Evolutionary conservation across 2,329 filamentous ascomycete species (phyloP).

Genomic region (Colletotrichum brevisporum): DNA sequence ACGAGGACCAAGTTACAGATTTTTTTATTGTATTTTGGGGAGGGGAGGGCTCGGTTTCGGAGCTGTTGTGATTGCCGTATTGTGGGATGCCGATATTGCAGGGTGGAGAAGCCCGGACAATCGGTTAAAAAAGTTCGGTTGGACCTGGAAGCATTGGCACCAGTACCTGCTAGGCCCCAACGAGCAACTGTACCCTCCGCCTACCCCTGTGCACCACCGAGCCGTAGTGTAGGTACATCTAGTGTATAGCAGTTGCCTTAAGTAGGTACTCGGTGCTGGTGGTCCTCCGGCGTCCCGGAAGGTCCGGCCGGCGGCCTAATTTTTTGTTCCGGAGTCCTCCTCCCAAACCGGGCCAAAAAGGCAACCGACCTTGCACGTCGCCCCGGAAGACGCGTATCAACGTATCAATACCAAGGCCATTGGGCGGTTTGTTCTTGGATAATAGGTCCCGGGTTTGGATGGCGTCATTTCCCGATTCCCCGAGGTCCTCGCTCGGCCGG

Average conservation of each 20-base stretch:
- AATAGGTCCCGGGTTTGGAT: conserved; percentile 10
- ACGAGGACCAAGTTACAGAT: conserved; percentile 16
- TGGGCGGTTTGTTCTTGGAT: no score
- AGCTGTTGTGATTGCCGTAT: conserved; percentile 13
- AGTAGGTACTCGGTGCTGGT: neutral
- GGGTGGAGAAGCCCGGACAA: neutral
- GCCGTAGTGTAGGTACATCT: no score
- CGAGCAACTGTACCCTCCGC: no score
- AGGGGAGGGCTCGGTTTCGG: conserved; percentile 27
- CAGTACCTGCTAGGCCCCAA: no score
- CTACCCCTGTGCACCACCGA: no score
- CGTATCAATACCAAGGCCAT: no score
- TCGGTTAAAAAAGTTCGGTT: no score
- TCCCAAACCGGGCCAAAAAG: neutral
- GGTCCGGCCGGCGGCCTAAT: conserved; percentile 4
- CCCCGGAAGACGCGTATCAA: no score
- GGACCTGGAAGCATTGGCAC: no score
- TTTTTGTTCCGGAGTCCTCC: neutral
- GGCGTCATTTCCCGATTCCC: conserved; percentile 8
- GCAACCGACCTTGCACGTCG: no score
- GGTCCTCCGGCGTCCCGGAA: conserved; percentile 5
- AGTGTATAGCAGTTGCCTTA: no score
- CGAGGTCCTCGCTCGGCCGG: no score
- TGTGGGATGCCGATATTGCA: conserved; percentile 32
- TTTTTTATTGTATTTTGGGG: neutral